Conservation (phyloP, 1,139 yeast species). For the Wickerhamomyces sp. region DNA sequence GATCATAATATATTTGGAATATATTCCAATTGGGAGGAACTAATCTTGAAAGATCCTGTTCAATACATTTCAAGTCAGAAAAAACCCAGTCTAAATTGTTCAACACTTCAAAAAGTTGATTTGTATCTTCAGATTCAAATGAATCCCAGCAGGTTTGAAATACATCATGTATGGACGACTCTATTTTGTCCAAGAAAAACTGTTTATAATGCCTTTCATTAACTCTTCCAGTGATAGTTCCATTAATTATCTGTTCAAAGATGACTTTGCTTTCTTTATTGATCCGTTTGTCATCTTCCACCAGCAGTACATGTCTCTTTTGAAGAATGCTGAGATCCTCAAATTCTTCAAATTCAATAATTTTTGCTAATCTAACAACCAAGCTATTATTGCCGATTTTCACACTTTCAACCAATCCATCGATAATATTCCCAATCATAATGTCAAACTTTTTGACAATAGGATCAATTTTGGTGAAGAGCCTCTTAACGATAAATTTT, state of each 20-base stretch:
- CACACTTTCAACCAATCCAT: constrained; percentile 62
- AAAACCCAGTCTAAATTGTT: constrained; percentile 81
- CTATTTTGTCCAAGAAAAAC: constrained; percentile 58
- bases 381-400: constrained; percentile 64
- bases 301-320: constrained; percentile 38
- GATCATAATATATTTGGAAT: constrained; percentile 54
- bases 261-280: constrained; percentile 25
- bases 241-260: constrained; percentile 32
- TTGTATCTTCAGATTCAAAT: constrained; percentile 36
- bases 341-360: constrained; percentile 74
- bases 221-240: constrained; percentile 38
- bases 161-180: constrained; percentile 57
- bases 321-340: constrained; percentile 66
- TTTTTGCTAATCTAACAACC: constrained; percentile 67
- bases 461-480: constrained; percentile 43
- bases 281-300: constrained; percentile 25
- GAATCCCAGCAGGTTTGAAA: constrained; percentile 63
- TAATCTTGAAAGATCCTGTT: constrained; percentile 51
- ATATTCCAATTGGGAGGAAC: constrained; percentile 74
- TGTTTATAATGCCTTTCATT: constrained; percentile 58
- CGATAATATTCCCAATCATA: constrained; percentile 58
- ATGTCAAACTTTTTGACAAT: constrained; percentile 60
- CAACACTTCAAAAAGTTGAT: constrained; percentile 47
- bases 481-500: constrained; percentile 57
- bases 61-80: constrained; percentile 67